These are phyloP conservation scores for Aspergillus japonicus DNA, from an alignment of 2,329 filamentous ascomycete genomes.

Conservation along the genomic window DNA sequence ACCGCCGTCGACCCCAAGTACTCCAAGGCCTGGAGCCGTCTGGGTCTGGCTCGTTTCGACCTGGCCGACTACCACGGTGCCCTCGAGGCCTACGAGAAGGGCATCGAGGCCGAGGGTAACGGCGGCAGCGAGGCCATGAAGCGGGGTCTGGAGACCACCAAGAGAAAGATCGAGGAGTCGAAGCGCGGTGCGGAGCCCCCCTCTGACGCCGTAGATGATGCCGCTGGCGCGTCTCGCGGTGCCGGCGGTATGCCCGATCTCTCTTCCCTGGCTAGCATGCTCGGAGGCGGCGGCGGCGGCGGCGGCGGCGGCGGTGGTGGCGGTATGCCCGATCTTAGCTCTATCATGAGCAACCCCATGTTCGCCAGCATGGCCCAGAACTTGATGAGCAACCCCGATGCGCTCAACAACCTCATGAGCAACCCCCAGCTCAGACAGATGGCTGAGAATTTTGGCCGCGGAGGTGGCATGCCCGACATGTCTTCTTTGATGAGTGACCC, in stretches of 20 bases:
- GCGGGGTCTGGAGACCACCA: constrained; percentile 93
- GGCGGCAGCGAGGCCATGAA: constrained; percentile 97
- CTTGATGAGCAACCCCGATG: constrained; percentile 92
- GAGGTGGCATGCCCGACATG: constrained; percentile 88
- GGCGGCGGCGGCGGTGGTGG: constrained; percentile 59
- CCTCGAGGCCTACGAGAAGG: constrained; percentile 91
- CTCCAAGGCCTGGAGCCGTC: constrained; percentile 93
- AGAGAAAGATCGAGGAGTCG: constrained; percentile 80
- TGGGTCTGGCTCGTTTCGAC: constrained; percentile 88
- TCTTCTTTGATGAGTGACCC: constrained; percentile 86
- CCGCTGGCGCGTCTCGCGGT: constrained; percentile 45
- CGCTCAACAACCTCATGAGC: constrained; percentile 89
- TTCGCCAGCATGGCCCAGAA: constrained; percentile 96
- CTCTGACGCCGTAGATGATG: constrained; percentile 53
- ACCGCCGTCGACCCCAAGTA: constrained; percentile 86
- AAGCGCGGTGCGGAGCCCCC: constrained; percentile 54
- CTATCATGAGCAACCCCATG: constrained; percentile 97
- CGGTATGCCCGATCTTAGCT: constrained; percentile 80
- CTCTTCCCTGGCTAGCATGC: constrained; percentile 68
- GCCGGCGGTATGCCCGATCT: constrained; percentile 68
- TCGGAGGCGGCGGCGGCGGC: constrained; percentile 60
- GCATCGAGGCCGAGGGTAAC: constrained; percentile 90
- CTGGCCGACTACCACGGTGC: constrained; percentile 85
- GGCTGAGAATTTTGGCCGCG: constrained; percentile 71
- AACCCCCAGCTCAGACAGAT: constrained; percentile 87